These are phyloP conservation scores for Citrullus mucosospermus DNA, from an alignment of 306 rosid species.

Conservation along the genomic window DNA sequence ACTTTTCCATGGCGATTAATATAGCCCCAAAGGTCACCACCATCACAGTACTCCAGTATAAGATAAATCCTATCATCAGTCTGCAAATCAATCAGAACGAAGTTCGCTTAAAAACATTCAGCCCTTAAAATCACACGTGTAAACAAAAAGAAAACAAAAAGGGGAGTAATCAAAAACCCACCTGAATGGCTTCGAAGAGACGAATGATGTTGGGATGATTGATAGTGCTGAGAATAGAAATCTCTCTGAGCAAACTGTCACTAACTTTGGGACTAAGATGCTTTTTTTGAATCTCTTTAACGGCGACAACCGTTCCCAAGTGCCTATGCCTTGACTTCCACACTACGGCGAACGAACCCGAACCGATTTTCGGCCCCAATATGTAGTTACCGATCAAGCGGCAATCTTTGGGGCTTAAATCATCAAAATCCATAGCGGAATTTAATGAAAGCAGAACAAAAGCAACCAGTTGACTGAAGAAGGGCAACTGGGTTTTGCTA, in stretches of 20 bases:
- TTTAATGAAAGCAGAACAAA: not conserved
- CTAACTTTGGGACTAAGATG: constrained; percentile 56
- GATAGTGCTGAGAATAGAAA: constrained; percentile 71
- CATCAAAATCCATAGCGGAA: constrained; percentile 35
- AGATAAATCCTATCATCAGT: constrained; percentile 72
- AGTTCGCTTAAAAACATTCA: not conserved
- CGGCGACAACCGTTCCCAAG: constrained; percentile 65
- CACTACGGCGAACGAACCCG: constrained; percentile 88
- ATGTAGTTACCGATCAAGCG: constrained; percentile 69
- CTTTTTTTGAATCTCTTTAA: constrained; percentile 65
- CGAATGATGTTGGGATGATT: constrained; percentile 71
- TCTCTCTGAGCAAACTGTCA: constrained; percentile 62
- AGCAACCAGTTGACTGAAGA: constrained; percentile 9
- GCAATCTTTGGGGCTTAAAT: constrained; percentile 8
- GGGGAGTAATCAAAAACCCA: not conserved
- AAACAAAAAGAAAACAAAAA: not conserved
- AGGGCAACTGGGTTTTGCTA: constrained; percentile 13
- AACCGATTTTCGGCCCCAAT: constrained; percentile 63
- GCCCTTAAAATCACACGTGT: not conserved
- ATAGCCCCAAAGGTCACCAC: constrained; percentile 76
- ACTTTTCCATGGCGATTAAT: constrained; percentile 51
- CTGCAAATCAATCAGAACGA: constrained; percentile 25
- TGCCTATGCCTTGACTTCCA: constrained; percentile 60
- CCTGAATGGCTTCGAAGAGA: constrained; percentile 61
- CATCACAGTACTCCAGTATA: constrained; percentile 88